phyloP scores from a whole-genome alignment of 2,329 filamentous ascomycete species.

The Talaromyces pinophilus region DNA sequence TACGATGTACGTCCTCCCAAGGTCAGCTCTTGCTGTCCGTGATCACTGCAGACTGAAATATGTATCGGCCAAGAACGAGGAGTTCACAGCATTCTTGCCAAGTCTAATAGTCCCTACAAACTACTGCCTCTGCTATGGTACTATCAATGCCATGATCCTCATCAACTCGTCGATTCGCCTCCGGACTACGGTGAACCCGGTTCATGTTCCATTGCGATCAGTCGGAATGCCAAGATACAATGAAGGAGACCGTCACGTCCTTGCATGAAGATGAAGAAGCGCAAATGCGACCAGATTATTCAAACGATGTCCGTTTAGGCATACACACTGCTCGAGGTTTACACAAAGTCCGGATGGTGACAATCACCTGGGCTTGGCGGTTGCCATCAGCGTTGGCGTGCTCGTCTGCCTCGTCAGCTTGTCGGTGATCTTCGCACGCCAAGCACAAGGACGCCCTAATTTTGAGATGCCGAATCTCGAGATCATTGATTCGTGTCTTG shows the following conservation, averaged over 20 bases:
- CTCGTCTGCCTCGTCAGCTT: background rate
- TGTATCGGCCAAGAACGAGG: constrained; percentile 8
- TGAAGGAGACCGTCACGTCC: constrained; percentile 3
- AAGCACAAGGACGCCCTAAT: constrained; percentile 8
- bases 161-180: background rate
- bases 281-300: background rate
- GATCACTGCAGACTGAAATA: background rate
- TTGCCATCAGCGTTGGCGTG: background rate
- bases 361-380: constrained; percentile 12
- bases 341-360: constrained; percentile 14
- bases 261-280: constrained; percentile 14
- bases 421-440: constrained; percentile 18
- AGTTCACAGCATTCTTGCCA: constrained; percentile 16
- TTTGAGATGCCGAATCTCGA: constrained; percentile 1
- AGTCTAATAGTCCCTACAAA: constrained; percentile 14
- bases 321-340: constrained; percentile 4
- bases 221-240: constrained; percentile 16
- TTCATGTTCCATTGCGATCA: background rate
- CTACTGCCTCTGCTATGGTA: constrained; percentile 2
- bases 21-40: background rate
- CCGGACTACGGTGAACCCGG: background rate
- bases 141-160: constrained; percentile 4
- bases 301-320: background rate
- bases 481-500: background rate
- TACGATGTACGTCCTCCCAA: background rate